Percentiles rank a stretch among this genome's conserved stretches.
Conservation (phyloP, 2,329 filamentous ascomycete species). For the Nemania bipapillata region DNA sequence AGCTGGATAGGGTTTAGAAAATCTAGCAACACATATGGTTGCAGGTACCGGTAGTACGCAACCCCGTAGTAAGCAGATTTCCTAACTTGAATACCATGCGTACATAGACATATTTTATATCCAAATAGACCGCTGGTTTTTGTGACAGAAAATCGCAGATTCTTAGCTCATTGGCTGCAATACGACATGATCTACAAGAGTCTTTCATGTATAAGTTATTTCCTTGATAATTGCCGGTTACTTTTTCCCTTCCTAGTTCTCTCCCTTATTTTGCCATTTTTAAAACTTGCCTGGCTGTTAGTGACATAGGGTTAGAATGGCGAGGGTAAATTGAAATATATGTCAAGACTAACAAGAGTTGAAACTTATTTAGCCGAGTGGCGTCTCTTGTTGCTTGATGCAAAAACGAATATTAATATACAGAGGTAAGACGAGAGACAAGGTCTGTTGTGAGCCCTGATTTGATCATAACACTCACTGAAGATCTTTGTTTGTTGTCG, state of each 20-base stretch:
- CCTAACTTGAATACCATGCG: background rate
- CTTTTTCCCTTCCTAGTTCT: background rate
- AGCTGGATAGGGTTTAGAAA: too few species aligned
- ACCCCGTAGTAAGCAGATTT: slow-evolving; percentile 7
- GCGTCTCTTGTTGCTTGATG: background rate
- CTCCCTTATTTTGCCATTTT: too few species aligned
- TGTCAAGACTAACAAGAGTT: too few species aligned
- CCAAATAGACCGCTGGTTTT: background rate
- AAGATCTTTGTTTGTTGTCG: background rate
- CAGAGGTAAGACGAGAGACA: background rate
- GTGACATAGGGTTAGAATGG: background rate
- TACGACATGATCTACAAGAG: background rate
- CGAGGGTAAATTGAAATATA: too few species aligned
- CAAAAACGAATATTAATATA: background rate
- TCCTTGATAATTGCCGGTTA: background rate
- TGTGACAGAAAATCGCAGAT: background rate
- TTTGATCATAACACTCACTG: too few species aligned
- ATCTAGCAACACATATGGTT: too few species aligned
- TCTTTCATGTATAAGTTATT: background rate
- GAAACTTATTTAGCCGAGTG: too few species aligned
- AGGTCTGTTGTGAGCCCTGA: too few species aligned
- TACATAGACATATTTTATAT: background rate
- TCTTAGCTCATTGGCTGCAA: slow-evolving; percentile 6
- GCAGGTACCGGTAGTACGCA: background rate
- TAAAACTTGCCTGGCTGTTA: background rate